Evolutionary conservation across 257 asterid species (phyloP), one percentile per base, ranked within the genome.

Genomic region (Nicotiana paniculata): DNA sequence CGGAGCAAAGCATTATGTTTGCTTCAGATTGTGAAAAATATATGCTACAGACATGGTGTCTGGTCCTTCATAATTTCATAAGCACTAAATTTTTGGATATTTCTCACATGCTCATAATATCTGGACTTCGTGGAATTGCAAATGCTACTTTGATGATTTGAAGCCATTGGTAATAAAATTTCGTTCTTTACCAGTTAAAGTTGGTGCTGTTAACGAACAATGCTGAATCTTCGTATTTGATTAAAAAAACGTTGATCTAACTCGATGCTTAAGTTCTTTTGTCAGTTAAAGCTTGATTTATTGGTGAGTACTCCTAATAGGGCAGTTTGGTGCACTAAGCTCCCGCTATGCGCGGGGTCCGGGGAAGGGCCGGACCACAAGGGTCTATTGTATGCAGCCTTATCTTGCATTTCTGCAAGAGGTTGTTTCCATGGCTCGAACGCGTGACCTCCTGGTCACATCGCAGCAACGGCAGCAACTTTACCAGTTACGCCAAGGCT

Each of bases 1-100:
- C 24, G 13, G 61, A 72, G 61, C 39, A 26, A 72, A 24, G 3
- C 61, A 72, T 46, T 72, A 6, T 46, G 48, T 18, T 46, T 46
- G 37, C 61, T 24, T 72, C 37, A 72, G 79, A 46, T 72, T 72
- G 37, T 72, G 79, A 72, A 72, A 72, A 46, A 21, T 46, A 72
- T 46, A 72, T 72, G 78, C 78, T 72, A 46, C 78, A 46, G 61
- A 55, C 77, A n/a, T 72, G 79, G 79, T 46, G 61, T 72, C 32
- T 72, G 24, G 61, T 72, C 37, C 59, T 7, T 46, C 61, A 72
- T 72, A 72, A 3, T 43, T 24, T 24, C 37, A 46, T 72, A 21
- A 72, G 79, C 78, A 24, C 39, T 21, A 13, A 13, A 11, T 6
- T 72, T 72, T 46, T 46, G 48, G 79, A 72, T 72, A 72, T 33